Base-by-base conservation (phyloP, 2,329 filamentous ascomycete species). In the Calonectria pseudoreteaudii region DNA sequence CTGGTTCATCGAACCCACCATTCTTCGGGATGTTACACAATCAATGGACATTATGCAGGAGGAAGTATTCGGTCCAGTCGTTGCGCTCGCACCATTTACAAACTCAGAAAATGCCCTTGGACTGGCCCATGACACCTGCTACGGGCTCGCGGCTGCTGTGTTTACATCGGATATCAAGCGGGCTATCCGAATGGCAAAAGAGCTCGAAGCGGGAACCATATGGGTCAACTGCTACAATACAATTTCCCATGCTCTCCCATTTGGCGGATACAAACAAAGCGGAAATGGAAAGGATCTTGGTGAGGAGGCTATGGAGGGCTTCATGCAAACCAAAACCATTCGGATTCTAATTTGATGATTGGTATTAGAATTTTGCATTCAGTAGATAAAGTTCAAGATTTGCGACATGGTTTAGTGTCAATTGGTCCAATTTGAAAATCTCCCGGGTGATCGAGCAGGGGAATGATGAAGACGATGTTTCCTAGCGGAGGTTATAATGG, bases 141-240 rank as follows among this genome's bases (percentile, higher is more conserved):
- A 65, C 14, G 38, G 38, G 41, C 60, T 65, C 26, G 60, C 60
- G 7, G 60, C 60, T n/a, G 23, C 38, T 16, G 38, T 65, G 4
- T 47, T 65, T 49, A 65, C 60, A 3, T 30, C 49, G 3, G 47
- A 67, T 26, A 38, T 67, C 65, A 67, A 67, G n/a, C 20, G 26
- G 9, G 65, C 31, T 5, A 56, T 67, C 16, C 65, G 23, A 13
- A 50, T 56, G 16, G 34, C 65, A 3, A 67, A 67, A n/a, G 65
- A 50, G 2, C 49, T 67, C 11, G 47, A 56, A 20, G 65, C 65
- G n/a, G 65, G 65, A 18, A 41, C 31, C 3, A 49, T 53, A 13
- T 67, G 65, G 65, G 23, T 67, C 9, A 67, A 66, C n/a, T 38
- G 31, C 9, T 53, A 53, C 18, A 67, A 67, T 26, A 26, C 23